Conservation (phyloP, 371 early-diverging fungal genomes). For the Lichtheimia ramosa region DNA sequence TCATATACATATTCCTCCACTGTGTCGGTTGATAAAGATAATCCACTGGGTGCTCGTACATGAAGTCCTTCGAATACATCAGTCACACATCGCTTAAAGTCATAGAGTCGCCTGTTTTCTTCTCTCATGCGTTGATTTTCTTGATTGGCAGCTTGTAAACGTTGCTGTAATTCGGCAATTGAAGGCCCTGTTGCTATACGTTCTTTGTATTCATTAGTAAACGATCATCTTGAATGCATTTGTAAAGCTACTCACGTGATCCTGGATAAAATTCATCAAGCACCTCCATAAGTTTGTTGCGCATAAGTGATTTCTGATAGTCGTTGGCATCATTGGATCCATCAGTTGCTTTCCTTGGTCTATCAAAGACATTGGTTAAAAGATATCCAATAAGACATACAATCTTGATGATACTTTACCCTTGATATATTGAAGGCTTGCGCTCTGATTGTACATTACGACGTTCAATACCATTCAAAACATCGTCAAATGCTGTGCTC, state of each 20-base stretch:
- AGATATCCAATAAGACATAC: no score
- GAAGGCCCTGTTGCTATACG: neutral
- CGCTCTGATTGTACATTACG: neutral
- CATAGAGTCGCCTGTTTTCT: constrained; percentile 12
- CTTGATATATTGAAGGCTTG: neutral
- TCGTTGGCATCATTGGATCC: no score
- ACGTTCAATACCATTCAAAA: neutral
- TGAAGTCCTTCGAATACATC: constrained; percentile 17
- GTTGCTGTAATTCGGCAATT: neutral
- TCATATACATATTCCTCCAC: constrained; percentile 15
- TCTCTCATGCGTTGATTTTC: constrained; percentile 10
- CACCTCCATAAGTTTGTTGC: neutral
- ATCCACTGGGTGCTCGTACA: constrained; percentile 12
- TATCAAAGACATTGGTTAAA: no score
- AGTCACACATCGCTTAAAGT: constrained; percentile 18
- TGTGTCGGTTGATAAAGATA: neutral
- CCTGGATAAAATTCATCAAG: constrained; percentile 2
- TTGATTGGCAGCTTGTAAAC: constrained; percentile 8
- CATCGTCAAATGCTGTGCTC: neutral
- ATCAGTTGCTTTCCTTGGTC: no score
- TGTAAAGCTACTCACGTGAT: neutral
- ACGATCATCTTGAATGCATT: no score
- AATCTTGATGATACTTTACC: no score
- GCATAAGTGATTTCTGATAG: no score
- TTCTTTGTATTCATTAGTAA: no score